Evolutionary conservation across 2,329 filamentous ascomycete genomes (phyloP).

Genomic region (Sclerotinia trifoliorum): DNA sequence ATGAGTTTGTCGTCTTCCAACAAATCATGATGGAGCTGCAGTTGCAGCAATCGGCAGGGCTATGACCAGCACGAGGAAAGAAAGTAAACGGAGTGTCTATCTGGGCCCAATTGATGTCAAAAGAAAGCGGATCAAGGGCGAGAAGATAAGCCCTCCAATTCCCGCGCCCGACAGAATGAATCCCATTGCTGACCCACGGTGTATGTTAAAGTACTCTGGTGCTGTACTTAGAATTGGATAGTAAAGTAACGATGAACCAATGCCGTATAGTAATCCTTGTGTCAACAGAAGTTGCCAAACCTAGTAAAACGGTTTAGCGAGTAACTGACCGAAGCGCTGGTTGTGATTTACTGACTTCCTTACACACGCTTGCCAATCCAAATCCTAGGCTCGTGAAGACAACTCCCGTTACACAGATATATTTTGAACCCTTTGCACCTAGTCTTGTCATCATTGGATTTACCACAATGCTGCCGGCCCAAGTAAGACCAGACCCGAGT

Average conservation of each 20-base stretch:
- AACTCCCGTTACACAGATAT: conserved; percentile 46
- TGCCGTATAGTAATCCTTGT: conserved; percentile 49
- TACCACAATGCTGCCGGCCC: conserved; percentile 50
- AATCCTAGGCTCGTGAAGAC: conserved; percentile 46
- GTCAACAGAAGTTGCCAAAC: conserved; percentile 47
- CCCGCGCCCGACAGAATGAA: conserved; percentile 47
- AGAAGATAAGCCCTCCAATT: conserved; percentile 45
- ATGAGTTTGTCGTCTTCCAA: conserved; percentile 41
- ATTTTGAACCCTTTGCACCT: conserved; percentile 40
- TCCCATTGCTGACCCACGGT: conserved; percentile 48
- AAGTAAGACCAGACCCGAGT: conserved; percentile 49
- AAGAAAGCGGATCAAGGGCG: conserved; percentile 44
- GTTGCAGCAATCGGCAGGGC: conserved; percentile 45
- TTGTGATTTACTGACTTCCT: conserved; percentile 29
- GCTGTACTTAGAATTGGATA: conserved; percentile 47
- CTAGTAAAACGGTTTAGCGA: conserved; percentile 25
- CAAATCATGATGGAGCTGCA: conserved; percentile 44
- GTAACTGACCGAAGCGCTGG: neutral
- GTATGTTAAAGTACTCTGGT: conserved; percentile 51
- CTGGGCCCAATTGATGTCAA: conserved; percentile 46
- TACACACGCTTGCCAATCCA: conserved; percentile 43
- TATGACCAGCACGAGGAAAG: conserved; percentile 42
- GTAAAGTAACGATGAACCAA: conserved; percentile 46
- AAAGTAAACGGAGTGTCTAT: conserved; percentile 46
- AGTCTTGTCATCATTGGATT: conserved; percentile 49